Base-by-base conservation (phyloP, 2,329 filamentous ascomycete genomes). In the Talaromyces sp. region DNA sequence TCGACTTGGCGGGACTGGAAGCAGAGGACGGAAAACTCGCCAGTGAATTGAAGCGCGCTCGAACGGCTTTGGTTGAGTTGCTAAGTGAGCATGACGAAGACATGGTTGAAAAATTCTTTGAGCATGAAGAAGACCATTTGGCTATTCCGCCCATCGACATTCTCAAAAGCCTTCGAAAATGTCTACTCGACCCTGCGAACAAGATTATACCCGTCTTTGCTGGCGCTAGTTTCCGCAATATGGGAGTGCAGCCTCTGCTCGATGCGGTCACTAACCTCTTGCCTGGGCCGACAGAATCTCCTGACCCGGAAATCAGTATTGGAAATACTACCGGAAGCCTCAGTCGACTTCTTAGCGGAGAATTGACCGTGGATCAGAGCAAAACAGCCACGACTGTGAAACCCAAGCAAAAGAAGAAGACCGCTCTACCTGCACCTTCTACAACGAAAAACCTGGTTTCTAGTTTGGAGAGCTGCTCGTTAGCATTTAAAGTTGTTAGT, bases 401-500 rank as follows among this genome's bases (percentile, higher is more conserved):
- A 63, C 74, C 71, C 31, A 76, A 75, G 56, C 75, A 76, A 62
- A 74, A 75, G 74, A 70, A 78, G 71, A 57, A 66, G 63, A 51
- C 71, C 12, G 62, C 72, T 8, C 76, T 85, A 2, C 58, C 67
- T 63, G 54, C 70, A 10, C 62, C 72, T 8, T 75, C 86, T 3
- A 83, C 85, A 63, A 69, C 68, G 8, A 69, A 69, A 35, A 68
- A 67, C 27, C 65, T 75, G 12, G 73, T 83, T n/a, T 75, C 80
- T 27, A 90, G 88, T 17, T 84, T 97, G 1, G 80, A 85, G 65
- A 83, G 83, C 32, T 90, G 87, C 66, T 87, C 86, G 1, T 74
- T 90, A 26, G 88, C 88, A 8, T 99, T 97, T 83, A 99, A 99
- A 75, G 94, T 97, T 6, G 91, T 94, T 64, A 89, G 93, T 65